Evolutionary conservation across 2,329 filamentous ascomycete genomes (phyloP).

Genomic region (Gaeumannomyces sp.): DNA sequence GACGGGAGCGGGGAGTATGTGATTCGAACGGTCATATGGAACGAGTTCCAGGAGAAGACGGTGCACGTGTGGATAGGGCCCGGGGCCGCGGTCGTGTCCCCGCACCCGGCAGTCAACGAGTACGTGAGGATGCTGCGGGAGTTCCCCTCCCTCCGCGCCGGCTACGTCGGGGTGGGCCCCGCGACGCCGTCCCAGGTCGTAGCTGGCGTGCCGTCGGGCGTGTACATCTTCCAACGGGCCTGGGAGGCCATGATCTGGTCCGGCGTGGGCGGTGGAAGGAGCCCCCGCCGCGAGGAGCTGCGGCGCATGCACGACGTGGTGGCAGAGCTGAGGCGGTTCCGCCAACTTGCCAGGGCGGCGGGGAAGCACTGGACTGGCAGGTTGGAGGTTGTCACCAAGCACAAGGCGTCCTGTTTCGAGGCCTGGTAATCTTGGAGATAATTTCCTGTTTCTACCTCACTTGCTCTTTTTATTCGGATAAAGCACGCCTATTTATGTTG

Average conservation of each 20-base stretch:
- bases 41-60: slow-evolving; percentile 18
- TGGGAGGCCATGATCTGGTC: slow-evolving; percentile 45
- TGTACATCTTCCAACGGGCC: slow-evolving; percentile 42
- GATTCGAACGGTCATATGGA: not conserved
- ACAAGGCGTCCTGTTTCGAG: no score
- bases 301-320: slow-evolving; percentile 38
- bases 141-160: slow-evolving; percentile 24
- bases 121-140: slow-evolving; percentile 41
- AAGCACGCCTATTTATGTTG: no score
- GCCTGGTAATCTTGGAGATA: not conserved
- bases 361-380: slow-evolving; percentile 30
- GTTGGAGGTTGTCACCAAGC: slow-evolving; percentile 27
- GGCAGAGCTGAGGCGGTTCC: slow-evolving; percentile 33
- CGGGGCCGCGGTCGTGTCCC: slow-evolving; percentile 19
- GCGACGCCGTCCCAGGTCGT: slow-evolving; percentile 42
- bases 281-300: slow-evolving; percentile 20
- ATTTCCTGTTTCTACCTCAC: not conserved
- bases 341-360: slow-evolving; percentile 26
- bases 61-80: slow-evolving; percentile 43
- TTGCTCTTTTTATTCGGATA: not conserved
- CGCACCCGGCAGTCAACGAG: slow-evolving; percentile 33
- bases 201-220: slow-evolving; percentile 40
- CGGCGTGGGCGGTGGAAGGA: not conserved
- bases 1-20: not conserved
- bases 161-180: slow-evolving; percentile 31